Conservation (phyloP, 2,329 filamentous ascomycete genomes). For the Blumeria hordei region DNA sequence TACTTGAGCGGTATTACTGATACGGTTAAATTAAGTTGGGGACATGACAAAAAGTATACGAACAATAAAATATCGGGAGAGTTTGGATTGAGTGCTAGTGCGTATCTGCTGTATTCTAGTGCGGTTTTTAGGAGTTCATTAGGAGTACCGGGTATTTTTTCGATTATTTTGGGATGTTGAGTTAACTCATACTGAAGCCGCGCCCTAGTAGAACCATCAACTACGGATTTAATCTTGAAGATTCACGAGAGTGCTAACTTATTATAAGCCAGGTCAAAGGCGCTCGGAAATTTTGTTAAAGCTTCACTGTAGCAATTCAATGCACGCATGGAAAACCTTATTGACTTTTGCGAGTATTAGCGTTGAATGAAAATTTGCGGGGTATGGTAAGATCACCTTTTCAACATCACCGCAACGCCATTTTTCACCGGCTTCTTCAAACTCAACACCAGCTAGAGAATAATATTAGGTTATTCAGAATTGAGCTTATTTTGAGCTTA, state of each 20-base stretch:
- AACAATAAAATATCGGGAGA: constrained; percentile 43
- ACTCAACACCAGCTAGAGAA: constrained; percentile 33
- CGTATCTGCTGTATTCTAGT: constrained; percentile 37
- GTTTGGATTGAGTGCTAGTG: constrained; percentile 30
- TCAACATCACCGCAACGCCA: constrained; percentile 46
- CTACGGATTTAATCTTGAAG: constrained; percentile 2
- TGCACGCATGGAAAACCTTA: constrained; percentile 33
- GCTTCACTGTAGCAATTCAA: constrained; percentile 42
- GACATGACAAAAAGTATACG: constrained; percentile 2
- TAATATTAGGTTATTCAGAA: neutral
- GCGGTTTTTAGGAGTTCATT: constrained; percentile 32
- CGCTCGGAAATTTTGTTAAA: constrained; percentile 30
- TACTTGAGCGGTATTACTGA: constrained; percentile 41
- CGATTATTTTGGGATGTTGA: constrained; percentile 37
- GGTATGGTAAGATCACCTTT: constrained; percentile 19
- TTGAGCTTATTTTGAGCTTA: constrained; percentile 9
- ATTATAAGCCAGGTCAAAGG: constrained; percentile 52
- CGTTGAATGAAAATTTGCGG: constrained; percentile 2
- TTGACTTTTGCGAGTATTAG: constrained; percentile 10
- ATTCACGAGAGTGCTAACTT: constrained; percentile 25
- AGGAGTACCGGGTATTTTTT: constrained; percentile 28
- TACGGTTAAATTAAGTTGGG: constrained; percentile 3
- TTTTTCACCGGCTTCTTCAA: constrained; percentile 51
- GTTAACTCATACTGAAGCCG: constrained; percentile 45
- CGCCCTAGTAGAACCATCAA: constrained; percentile 22